These are phyloP conservation scores for Colletotrichum paranaense DNA, from an alignment of 2,329 filamentous ascomycete genomes.

Conservation along the genomic window DNA sequence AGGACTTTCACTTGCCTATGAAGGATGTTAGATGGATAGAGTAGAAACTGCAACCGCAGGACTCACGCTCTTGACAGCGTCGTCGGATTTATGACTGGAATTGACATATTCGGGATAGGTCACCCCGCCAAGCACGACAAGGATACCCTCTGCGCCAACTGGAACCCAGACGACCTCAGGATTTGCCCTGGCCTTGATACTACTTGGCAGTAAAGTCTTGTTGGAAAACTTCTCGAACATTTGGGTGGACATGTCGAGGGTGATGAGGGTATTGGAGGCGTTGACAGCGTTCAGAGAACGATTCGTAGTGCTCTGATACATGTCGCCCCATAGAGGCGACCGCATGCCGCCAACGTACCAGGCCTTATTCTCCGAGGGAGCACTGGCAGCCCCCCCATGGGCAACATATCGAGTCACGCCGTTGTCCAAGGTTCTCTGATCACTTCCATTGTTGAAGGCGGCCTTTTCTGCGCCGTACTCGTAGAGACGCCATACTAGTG, in stretches of 20 bases:
- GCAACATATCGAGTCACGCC: constrained; percentile 71
- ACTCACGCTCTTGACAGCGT: constrained; percentile 54
- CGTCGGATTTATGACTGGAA: constrained; percentile 40
- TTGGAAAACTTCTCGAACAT: constrained; percentile 67
- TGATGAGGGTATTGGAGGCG: constrained; percentile 67
- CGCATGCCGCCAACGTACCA: constrained; percentile 78
- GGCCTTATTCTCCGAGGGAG: constrained; percentile 76
- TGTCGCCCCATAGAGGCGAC: constrained; percentile 59
- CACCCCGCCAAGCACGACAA: constrained; percentile 83
- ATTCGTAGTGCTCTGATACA: constrained; percentile 52
- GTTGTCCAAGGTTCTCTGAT: constrained; percentile 56
- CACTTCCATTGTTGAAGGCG: constrained; percentile 1
- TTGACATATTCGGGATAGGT: constrained; percentile 64
- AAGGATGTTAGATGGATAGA: constrained; percentile 35
- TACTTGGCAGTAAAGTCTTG: constrained; percentile 55
- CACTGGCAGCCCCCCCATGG: constrained; percentile 71
- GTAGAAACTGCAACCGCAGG: no score
- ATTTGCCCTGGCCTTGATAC: constrained; percentile 67
- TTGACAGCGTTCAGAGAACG: constrained; percentile 52
- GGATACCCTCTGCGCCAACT: constrained; percentile 78
- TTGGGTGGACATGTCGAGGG: constrained; percentile 68
- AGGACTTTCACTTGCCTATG: constrained; percentile 71
- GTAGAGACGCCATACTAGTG: constrained; percentile 64
- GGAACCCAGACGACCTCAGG: constrained; percentile 81
- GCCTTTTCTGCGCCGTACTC: constrained; percentile 60